Evolutionary conservation across 257 asterid species (phyloP).

Genomic region (Solanum gracilifrons): DNA sequence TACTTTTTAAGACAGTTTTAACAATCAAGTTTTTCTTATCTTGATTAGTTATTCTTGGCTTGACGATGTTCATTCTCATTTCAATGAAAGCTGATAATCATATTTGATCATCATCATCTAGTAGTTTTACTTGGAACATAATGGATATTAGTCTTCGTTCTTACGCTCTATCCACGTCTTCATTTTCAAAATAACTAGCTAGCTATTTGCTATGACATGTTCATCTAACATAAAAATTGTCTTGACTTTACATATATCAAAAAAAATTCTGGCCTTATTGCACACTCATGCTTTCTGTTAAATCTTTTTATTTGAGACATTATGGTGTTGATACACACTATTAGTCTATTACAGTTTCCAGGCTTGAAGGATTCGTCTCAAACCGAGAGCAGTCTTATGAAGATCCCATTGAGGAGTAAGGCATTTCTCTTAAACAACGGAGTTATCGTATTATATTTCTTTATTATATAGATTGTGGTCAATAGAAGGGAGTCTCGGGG

Average conservation of each 20-base stretch:
- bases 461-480: not conserved
- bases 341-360: conserved; percentile 68
- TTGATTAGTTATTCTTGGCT: not conserved
- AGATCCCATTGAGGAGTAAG: conserved; percentile 99
- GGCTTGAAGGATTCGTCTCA: conserved; percentile 99
- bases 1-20: not conserved
- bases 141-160: not conserved
- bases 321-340: conserved; percentile 13
- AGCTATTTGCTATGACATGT: no score
- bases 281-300: not conserved
- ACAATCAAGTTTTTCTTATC: not conserved
- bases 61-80: not conserved
- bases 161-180: not conserved
- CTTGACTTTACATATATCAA: not conserved
- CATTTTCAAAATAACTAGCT: not conserved
- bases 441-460: conserved; percentile 7
- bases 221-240: not conserved
- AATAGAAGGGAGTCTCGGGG: not conserved
- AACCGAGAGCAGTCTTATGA: conserved; percentile 97
- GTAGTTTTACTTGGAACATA: not conserved
- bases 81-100: not conserved
- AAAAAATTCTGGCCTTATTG: not conserved
- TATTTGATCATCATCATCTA: not conserved
- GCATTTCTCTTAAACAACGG: conserved; percentile 3
- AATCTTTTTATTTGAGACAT: not conserved